Evolutionary conservation across 2,329 filamentous ascomycete genomes (phyloP).

Genomic region (Pyrenophora teres): DNA sequence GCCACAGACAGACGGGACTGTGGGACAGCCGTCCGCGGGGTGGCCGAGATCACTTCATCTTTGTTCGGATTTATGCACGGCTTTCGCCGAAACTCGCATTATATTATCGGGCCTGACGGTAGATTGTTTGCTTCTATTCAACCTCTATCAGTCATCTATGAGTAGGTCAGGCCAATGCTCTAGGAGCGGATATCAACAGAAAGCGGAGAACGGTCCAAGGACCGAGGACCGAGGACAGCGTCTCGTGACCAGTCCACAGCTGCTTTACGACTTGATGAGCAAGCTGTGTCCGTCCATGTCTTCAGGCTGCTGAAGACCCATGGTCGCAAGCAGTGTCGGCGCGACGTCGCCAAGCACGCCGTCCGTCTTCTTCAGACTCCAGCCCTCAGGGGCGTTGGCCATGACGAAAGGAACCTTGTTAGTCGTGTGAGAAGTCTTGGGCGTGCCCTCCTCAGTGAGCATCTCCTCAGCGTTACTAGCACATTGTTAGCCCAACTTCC

Average conservation of each 20-base stretch:
- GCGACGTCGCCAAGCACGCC: slow-evolving; percentile 97
- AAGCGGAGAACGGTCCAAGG: neutral
- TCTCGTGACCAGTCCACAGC: neutral
- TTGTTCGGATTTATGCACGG: too few relatives aligned
- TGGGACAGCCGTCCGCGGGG: too few relatives aligned
- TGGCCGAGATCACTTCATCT: too few relatives aligned
- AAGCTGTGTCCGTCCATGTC: slow-evolving; percentile 91
- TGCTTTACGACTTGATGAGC: slow-evolving; percentile 68
- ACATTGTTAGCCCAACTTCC: slow-evolving; percentile 27
- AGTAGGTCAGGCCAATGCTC: too few relatives aligned
- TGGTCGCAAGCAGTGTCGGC: slow-evolving; percentile 86
- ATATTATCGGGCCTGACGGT: too few relatives aligned
- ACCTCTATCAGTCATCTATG: too few relatives aligned
- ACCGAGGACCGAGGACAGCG: neutral
- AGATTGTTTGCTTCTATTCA: too few relatives aligned
- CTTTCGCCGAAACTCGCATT: too few relatives aligned
- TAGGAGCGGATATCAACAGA: neutral
- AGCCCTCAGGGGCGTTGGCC: slow-evolving; percentile 92
- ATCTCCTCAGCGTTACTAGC: slow-evolving; percentile 92
- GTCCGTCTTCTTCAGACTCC: slow-evolving; percentile 79
- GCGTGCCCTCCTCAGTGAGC: slow-evolving; percentile 93
- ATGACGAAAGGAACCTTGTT: slow-evolving; percentile 99
- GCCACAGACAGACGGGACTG: too few relatives aligned
- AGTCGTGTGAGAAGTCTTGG: slow-evolving; percentile 96
- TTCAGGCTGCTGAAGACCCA: slow-evolving; percentile 87